phyloP scores from a whole-genome alignment of 2,329 filamentous ascomycete species.

The Fusarium buharicum region DNA sequence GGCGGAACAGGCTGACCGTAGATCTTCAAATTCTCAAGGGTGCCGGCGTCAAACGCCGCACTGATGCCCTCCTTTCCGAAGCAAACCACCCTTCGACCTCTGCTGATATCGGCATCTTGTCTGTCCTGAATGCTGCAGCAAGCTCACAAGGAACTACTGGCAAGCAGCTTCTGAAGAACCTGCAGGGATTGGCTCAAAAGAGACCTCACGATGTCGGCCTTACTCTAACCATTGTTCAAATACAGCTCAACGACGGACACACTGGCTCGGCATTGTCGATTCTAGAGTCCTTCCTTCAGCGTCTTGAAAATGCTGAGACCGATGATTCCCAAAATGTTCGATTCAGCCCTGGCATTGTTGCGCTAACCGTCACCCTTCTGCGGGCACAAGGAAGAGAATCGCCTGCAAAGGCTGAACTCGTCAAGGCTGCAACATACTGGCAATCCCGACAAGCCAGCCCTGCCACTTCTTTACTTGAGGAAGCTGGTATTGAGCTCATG shows the following conservation, averaged over 20 bases:
- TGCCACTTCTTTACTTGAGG: conserved; percentile 75
- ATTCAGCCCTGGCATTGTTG: conserved; percentile 86
- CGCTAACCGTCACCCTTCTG: conserved; percentile 82
- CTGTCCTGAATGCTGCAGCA: conserved; percentile 75
- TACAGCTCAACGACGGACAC: conserved; percentile 79
- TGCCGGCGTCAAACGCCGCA: conserved; percentile 65
- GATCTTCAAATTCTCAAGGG: conserved; percentile 76
- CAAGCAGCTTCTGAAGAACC: conserved; percentile 74
- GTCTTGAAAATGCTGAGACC: conserved; percentile 71
- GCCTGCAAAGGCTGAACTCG: conserved; percentile 77
- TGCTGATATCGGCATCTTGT: conserved; percentile 54
- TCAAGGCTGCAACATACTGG: conserved; percentile 86
- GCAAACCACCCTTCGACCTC: conserved; percentile 45
- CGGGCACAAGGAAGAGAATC: conserved; percentile 76
- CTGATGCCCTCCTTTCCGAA: conserved; percentile 54
- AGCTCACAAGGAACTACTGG: conserved; percentile 71
- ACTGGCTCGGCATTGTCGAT: conserved; percentile 77
- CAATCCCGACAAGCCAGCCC: conserved; percentile 61
- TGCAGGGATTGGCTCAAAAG: conserved; percentile 76
- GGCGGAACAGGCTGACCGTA: conserved; percentile 71
- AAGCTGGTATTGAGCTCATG: conserved; percentile 84
- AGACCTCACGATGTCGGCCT: conserved; percentile 84
- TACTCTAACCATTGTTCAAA: conserved; percentile 80
- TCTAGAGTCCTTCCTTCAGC: conserved; percentile 78
- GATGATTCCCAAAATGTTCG: conserved; percentile 73